Evolutionary conservation across 192 early-diverging fungal species (phyloP).

Genomic region (Coemansia sp.): DNA sequence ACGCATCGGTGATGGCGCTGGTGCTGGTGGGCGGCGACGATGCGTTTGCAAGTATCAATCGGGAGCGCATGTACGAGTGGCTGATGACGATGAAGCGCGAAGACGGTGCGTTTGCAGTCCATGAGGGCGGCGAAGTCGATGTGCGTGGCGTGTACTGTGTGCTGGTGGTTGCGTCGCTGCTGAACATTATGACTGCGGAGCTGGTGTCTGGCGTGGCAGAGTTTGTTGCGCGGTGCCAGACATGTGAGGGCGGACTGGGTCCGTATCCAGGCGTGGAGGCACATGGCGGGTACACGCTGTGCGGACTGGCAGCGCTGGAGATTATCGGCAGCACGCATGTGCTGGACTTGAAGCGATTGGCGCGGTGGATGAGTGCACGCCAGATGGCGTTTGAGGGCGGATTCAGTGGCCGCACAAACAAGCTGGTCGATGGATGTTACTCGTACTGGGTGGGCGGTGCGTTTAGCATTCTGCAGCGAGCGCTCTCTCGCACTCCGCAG

Average conservation of each 20-base stretch:
- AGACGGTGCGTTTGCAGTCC: conserved; percentile 89
- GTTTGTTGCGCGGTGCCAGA: conserved; percentile 80
- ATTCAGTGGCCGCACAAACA: conserved; percentile 94
- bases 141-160: conserved; percentile 89
- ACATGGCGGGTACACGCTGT: conserved; percentile 95
- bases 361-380: conserved; percentile 69
- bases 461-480: conserved; percentile 63
- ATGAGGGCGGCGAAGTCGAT: conserved; percentile 91
- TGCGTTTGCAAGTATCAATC: conserved; percentile 60
- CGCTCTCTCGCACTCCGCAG: conserved; percentile 56
- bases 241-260: conserved; percentile 92
- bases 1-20: conserved; percentile 82
- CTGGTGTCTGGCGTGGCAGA: conserved; percentile 62
- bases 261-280: conserved; percentile 82
- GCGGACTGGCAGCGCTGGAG: conserved; percentile 84
- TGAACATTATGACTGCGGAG: conserved; percentile 82
- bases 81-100: conserved; percentile 78
- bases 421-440: conserved; percentile 98
- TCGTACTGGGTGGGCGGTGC: conserved; percentile 92
- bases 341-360: conserved; percentile 63
- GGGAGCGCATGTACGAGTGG: conserved; percentile 68
- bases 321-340: conserved; percentile 66
- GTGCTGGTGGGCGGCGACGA: conserved; percentile 69
- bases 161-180: conserved; percentile 70
- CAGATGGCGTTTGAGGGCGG: conserved; percentile 94